A percentile compares a stretch with the other conserved stretches of the same genome.
These are phyloP conservation scores for Beta macrorhiza DNA, from an alignment of 179 eudicot genomes.

Conservation along the genomic window DNA sequence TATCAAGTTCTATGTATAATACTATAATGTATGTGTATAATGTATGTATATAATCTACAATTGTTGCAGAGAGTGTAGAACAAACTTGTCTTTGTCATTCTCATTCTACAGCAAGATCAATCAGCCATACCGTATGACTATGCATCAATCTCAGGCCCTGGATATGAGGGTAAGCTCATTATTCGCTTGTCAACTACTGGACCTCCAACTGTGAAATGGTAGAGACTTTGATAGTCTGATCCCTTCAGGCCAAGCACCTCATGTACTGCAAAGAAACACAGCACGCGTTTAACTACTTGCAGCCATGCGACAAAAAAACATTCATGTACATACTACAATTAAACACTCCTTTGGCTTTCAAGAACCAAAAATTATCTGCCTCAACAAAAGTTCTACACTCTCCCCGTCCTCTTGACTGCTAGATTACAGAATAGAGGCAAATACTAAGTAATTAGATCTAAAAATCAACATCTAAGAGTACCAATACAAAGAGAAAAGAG, in stretches of 20 bases:
- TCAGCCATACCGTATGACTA: neutral
- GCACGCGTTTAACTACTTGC: neutral
- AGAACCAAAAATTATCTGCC: neutral
- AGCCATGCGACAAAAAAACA: neutral
- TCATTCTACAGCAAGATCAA: neutral
- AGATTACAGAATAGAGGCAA: neutral
- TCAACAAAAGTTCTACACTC: neutral
- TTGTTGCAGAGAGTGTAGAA: neutral
- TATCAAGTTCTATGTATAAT: no score
- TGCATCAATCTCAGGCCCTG: slow-evolving; percentile 64
- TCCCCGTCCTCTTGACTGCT: neutral
- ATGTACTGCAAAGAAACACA: slow-evolving; percentile 52
- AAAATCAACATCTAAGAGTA: neutral
- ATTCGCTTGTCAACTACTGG: slow-evolving; percentile 82
- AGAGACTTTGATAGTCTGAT: slow-evolving; percentile 69
- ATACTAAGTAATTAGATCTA: neutral
- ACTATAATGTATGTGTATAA: neutral
- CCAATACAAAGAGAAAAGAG: neutral
- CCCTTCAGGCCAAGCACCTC: slow-evolving; percentile 77
- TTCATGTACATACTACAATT: neutral
- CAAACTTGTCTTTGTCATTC: neutral
- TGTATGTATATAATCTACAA: neutral
- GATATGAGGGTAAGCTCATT: slow-evolving; percentile 93
- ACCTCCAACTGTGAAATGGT: slow-evolving; percentile 88
- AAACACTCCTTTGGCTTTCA: no score